Evolutionary conservation across 495 filamentous ascomycete genomes (phyloP), one percentile per base, ranked within the genome.

Genomic region (Aspergillus egyptiacus): DNA sequence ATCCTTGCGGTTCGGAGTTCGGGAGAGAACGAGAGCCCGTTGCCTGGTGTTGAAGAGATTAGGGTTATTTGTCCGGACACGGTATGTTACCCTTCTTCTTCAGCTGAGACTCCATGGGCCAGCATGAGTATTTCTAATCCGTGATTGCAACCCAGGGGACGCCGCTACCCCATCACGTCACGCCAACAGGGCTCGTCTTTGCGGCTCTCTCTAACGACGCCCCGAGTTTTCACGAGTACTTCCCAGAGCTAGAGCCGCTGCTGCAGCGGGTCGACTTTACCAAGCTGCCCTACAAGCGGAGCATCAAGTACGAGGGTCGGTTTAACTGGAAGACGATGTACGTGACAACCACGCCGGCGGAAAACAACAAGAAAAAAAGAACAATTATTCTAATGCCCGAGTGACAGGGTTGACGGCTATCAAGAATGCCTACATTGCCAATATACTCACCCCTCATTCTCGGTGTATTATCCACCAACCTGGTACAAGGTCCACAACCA

Each of bases 321-420:
- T 82, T 82, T 61, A 82, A 82, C 58, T 82, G 78, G 79, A 82
- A 82, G 54, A 81, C 79, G 0, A 82, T 82, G 78, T 77, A 65
- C 50, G 44, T 27, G n/a, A n/a, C n/a, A n/a, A n/a, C n/a, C n/a
- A n/a, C n/a, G n/a, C n/a, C n/a, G n/a, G n/a, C n/a, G n/a, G n/a
- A n/a, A n/a, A n/a, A n/a, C n/a, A n/a, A n/a, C n/a, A n/a, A n/a
- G n/a, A n/a, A n/a, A n/a, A n/a, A 2, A 4, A 7, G 31, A 18
- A 33, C 27, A n/a, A n/a, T 36, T 2, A 22, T 20, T 1, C 22
- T 23, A 25, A 8, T 33, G 7, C 20, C 32, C 3, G 4, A 27
- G 11, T 6, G 13, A 3, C 31, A 77, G 72, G 74, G 76, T 82
- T 13, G 79, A 82, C 46, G 79, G 78, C 13, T 82, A 77, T 46